Base-by-base conservation (phyloP, 106 monocot species). In the Allium sativum region DNA sequence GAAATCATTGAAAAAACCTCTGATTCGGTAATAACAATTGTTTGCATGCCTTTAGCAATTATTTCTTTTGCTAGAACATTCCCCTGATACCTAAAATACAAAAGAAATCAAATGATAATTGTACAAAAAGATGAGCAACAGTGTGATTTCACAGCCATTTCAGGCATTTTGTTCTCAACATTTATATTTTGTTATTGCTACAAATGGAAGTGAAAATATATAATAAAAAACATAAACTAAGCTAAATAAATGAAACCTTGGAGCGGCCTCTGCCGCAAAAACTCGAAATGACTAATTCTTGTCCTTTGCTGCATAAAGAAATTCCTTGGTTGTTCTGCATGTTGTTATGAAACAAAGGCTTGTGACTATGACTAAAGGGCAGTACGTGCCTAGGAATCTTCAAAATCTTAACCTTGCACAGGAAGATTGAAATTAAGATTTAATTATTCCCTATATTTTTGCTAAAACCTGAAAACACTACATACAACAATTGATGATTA, bases 1-100 rank as follows among this genome's bases (percentile, higher is more conserved):
- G 91, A 96, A 71, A 96, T 96, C 84, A 96, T 96, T 8, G 96
- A 90, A 85, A 96, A 96, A 69, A 96, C 79, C n/a, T 90, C 96
- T 53, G 96, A 90, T 73, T 96, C 96, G 14, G 96, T 87, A 57
- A 96, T 96, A 15, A 96, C 82, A 59, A 90, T 91, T 45, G 96
- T 87, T 59, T 96, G 87, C 64, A 96, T 53, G 42, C 96, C 96
- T 74, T 91, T 91, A 40, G 73, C 77, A 68, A 88, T 84, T 57
- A 96, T 71, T 71, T 96, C 96, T 78, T 91, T 96, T 56, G 91
- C 96, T 71, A 96, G 91, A 66, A 87, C 78, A 78, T 96, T 90
- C 10, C 96, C 96, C 59, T 87, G 82, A 76, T 91, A 96, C 66
- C 96, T 95, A 64, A 56, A 70, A 15, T 42, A 63, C 42, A 53